A percentile compares a stretch with the other conserved stretches of the same genome.
These are phyloP conservation scores for Teunomyces aglyptinius DNA, from an alignment of 805 yeast genomes.

Conservation along the genomic window DNA sequence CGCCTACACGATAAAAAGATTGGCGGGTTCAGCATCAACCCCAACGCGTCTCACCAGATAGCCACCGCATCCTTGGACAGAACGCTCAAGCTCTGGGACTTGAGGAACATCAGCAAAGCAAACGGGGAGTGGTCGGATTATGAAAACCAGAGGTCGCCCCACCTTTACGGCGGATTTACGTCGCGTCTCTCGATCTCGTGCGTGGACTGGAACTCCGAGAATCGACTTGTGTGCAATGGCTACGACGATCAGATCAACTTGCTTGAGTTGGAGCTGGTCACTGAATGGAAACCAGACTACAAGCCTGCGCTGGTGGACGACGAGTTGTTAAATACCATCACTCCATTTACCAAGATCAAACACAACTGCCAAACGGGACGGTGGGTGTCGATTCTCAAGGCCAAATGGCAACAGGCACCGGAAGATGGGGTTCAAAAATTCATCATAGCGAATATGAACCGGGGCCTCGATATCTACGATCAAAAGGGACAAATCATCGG, in stretches of 20 bases:
- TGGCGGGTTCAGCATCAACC: conserved; percentile 84
- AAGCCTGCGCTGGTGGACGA: conserved; percentile 20
- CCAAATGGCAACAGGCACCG: conserved; percentile 81
- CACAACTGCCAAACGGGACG: conserved; percentile 97
- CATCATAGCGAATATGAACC: conserved; percentile 89
- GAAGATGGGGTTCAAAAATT: conserved; percentile 74
- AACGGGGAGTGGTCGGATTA: conserved; percentile 54
- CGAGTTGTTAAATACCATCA: conserved; percentile 38
- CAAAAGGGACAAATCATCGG: conserved; percentile 76
- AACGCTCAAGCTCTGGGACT: conserved; percentile 82
- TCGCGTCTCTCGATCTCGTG: conserved; percentile 81
- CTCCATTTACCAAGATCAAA: conserved; percentile 62
- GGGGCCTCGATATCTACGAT: conserved; percentile 79
- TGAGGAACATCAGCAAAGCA: conserved; percentile 51
- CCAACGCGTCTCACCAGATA: conserved; percentile 58
- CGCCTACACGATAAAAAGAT: conserved; percentile 87
- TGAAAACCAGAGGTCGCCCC: conserved; percentile 48
- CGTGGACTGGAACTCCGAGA: conserved; percentile 74
- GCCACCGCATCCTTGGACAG: conserved; percentile 91
- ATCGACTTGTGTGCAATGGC: conserved; percentile 83
- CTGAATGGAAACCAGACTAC: conserved; percentile 23
- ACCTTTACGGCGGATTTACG: conserved; percentile 56
- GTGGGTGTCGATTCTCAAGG: conserved; percentile 91
- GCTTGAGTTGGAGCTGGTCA: conserved; percentile 46
- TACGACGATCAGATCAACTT: conserved; percentile 82